A percentile compares a stretch with the other conserved stretches of the same genome.
Conservation (phyloP, 805 yeast species). For the Komagataella pastoris region DNA sequence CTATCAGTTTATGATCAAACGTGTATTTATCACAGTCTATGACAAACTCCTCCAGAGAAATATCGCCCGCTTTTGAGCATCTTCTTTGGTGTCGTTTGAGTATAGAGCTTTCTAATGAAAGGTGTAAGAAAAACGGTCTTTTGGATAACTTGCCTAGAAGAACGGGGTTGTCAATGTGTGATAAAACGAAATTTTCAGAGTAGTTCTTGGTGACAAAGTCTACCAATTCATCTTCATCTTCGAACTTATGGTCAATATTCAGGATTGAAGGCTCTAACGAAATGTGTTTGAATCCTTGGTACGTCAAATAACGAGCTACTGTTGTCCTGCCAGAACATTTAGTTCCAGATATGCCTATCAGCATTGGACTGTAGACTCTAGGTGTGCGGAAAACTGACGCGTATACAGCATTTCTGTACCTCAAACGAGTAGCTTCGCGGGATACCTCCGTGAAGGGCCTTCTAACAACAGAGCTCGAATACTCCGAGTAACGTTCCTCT, state of each 20-base stretch:
- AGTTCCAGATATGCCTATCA: conserved; percentile 67
- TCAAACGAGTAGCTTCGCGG: background rate
- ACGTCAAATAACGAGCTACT: conserved; percentile 39
- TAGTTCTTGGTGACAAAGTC: conserved; percentile 56
- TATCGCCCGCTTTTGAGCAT: background rate
- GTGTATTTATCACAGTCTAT: conserved; percentile 14
- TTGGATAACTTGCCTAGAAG: conserved; percentile 35
- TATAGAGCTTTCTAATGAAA: conserved; percentile 66
- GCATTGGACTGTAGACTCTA: conserved; percentile 26
- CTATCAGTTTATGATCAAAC: conserved; percentile 17
- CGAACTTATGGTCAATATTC: conserved; percentile 17
- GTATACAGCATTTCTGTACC: background rate
- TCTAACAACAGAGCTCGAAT: background rate
- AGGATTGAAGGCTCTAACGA: conserved; percentile 12
- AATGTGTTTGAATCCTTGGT: conserved; percentile 34
- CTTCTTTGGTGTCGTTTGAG: conserved; percentile 26
- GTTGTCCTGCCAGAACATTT: conserved; percentile 53
- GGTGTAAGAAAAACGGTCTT: conserved; percentile 75
- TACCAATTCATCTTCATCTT: conserved; percentile 28
- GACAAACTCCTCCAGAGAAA: conserved; percentile 22
- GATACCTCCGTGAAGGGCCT: background rate
- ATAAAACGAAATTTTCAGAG: conserved; percentile 46
- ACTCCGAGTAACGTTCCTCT: background rate
- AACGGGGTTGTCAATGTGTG: conserved; percentile 29
- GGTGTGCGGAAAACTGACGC: background rate